Evolutionary conservation across 2,329 filamentous ascomycete species (phyloP), one percentile per base, ranked within the genome.

Genomic region (Zalaria obscura): DNA sequence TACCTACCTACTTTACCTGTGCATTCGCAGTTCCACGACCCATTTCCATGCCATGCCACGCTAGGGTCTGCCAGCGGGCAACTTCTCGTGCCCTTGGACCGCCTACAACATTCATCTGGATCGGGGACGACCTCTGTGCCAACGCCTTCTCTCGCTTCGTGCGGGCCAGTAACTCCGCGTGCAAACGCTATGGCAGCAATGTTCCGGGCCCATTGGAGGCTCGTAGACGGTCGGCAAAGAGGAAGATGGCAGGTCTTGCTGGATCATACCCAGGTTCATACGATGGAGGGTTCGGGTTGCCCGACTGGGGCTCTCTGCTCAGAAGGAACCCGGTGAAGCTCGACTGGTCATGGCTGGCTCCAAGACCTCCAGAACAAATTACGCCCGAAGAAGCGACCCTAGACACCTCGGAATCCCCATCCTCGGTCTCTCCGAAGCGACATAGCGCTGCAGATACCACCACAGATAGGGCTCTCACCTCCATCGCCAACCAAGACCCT

Each of bases 161-260:
- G 40, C 67, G 63, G 36, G 66, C 63, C 45, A 58, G 59, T 44
- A 63, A 60, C 47, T 54, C 58, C 34, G 67, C 45, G 64, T 34
- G 66, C 48, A 58, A 58, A 52, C 68, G 75, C 47, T 63, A 75
- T 68, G 74, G 72, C 49, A 77, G 75, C 62, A 67, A 67, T 48
- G 70, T 76, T 3, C 76, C 76, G 7, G 76, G 76, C 2, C 76
- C 76, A 52, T 61, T 79, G 60, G 76, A 80, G 58, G 74, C 75
- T 36, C 67, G 70, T 46, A 65, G 68, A 52, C 64, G 76, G 40
- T 61, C 69, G 36, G 63, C 72, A 3, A 76, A 67, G 55, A 64
- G 76, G 41, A 66, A 68, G 40, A 76, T 77, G 60, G 72, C 64
- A 40, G 65, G 62, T 11, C 52, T 69, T 7, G 65, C 67, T 29